Base-by-base conservation (phyloP, 1,139 yeast genomes). In the Scheffersomyces segobiensis region DNA sequence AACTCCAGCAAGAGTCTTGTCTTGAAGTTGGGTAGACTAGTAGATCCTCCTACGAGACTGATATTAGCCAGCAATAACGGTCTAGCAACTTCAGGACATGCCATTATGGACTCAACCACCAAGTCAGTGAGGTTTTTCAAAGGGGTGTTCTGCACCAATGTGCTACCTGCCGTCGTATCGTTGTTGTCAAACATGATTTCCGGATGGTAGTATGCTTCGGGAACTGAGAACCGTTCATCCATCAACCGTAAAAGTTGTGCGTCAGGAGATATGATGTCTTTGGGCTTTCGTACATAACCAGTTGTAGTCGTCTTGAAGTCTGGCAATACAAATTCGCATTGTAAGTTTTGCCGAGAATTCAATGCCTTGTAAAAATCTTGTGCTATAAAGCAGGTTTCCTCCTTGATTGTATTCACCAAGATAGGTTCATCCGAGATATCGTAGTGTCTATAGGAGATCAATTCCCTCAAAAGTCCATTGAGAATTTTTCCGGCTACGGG, bases 351-450 rank as follows among this genome's bases (percentile, higher is more conserved):
- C 56, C 72, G 72, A 5, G 72, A 59, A 53, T 80, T 77, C 58
- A 93, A 76, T 24, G 89, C 86, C 19, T 75, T 75, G 50, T 81
- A 82, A 68, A 89, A 95, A 63, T 93, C 87, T 17, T 69, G 65
- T 0, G 97, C 88, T 53, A 93, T 86, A 70, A 85, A 93, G 66
- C 95, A 86, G 6, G 96, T 83, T 47, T 84, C 79, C 67, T 95
- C 97, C 68, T 96, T 95, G 64, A 96, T 90, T 49, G 90, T 87
- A 68, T 93, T 91, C 55, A 95, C 88, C 55, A 96, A 76, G 7
- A 90, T 81, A 0, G 97, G 90, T 71, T 96, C 99, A 61, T 93
- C 98, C 70, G 91, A 87, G 67, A 96, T 93, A 69, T 96, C 96
- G 73, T 93, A 95, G 75, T 96, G 96, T 59, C 98, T 82, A 70